Conservation (phyloP, 495 filamentous ascomycete species). For the Penicilliopsis zonata region DNA sequence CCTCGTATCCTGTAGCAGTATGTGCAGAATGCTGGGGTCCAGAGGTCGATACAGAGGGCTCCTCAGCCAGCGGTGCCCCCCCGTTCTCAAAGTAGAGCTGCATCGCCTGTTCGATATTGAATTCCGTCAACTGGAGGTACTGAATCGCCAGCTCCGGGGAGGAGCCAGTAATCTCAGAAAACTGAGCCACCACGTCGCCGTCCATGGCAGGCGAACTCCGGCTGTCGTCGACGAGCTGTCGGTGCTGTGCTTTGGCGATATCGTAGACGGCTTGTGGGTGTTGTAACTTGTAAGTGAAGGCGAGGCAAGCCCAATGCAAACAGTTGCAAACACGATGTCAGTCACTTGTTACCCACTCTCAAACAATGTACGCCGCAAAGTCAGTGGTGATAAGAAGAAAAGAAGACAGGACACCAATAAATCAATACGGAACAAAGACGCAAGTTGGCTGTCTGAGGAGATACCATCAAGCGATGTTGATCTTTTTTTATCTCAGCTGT, state of each 20-base stretch:
- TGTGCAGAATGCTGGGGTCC: conserved; percentile 12
- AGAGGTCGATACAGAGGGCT: conserved; percentile 21
- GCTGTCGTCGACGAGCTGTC: background rate
- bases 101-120: conserved; percentile 72
- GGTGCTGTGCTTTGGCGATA: conserved; percentile 2
- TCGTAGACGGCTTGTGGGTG: conserved; percentile 1
- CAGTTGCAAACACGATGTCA: conserved; percentile 25
- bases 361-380: too few relatives aligned
- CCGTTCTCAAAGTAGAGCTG: conserved; percentile 80
- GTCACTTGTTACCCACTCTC: too few relatives aligned
- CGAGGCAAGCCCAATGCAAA: conserved; percentile 19
- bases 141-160: conserved; percentile 53
- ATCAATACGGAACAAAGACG: too few relatives aligned
- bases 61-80: conserved; percentile 38
- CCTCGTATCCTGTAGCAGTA: conserved; percentile 23
- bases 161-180: conserved; percentile 53
- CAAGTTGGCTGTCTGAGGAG: too few relatives aligned
- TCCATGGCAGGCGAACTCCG: conserved; percentile 45
- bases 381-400: too few relatives aligned
- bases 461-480: too few relatives aligned
- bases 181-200: conserved; percentile 35
- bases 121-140: conserved; percentile 73
- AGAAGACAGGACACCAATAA: too few relatives aligned
- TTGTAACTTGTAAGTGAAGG: conserved; percentile 4
- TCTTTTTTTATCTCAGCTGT: too few relatives aligned